These are phyloP conservation scores for Macrophomina phaseolina DNA, from an alignment of 2,329 filamentous ascomycete species.

Conservation along the genomic window DNA sequence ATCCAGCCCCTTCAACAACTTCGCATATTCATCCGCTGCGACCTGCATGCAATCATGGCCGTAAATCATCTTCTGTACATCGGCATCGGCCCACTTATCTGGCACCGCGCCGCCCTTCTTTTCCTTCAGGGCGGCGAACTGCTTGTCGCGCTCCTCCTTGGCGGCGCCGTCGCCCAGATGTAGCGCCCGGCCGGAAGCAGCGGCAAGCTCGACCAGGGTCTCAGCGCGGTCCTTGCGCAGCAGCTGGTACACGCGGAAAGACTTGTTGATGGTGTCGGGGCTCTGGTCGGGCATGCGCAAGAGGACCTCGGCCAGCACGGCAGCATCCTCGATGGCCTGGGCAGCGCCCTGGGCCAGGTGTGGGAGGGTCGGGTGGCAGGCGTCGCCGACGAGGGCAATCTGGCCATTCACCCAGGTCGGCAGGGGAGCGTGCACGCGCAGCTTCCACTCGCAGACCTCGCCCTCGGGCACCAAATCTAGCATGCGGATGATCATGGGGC, in stretches of 20 bases:
- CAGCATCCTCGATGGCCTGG: conserved; percentile 69
- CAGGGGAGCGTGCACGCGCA: conserved; percentile 66
- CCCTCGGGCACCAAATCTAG: conserved; percentile 66
- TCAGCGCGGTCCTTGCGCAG: conserved; percentile 63
- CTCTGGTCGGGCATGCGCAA: conserved; percentile 53
- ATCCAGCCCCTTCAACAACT: not conserved
- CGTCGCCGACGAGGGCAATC: conserved; percentile 63
- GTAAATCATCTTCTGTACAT: conserved; percentile 57
- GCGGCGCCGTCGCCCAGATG: conserved; percentile 64
- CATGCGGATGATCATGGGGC: conserved; percentile 65
- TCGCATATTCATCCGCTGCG: conserved; percentile 51
- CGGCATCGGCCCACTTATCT: conserved; percentile 60
- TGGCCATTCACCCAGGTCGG: conserved; percentile 65
- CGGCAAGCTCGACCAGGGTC: conserved; percentile 61
- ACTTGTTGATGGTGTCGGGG: conserved; percentile 56
- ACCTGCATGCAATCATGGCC: conserved; percentile 53
- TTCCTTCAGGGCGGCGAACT: conserved; percentile 56
- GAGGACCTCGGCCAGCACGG: conserved; percentile 60
- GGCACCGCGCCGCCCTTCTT: conserved; percentile 48
- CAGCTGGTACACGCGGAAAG: conserved; percentile 61
- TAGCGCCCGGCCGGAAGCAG: conserved; percentile 59
- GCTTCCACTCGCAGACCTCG: conserved; percentile 71
- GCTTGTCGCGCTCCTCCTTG: conserved; percentile 63
- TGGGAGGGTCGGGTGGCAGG: conserved; percentile 68
- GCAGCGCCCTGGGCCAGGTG: conserved; percentile 70